phyloP scores from a whole-genome alignment of 2,329 filamentous ascomycete genomes.

The Penicillium sp. region DNA sequence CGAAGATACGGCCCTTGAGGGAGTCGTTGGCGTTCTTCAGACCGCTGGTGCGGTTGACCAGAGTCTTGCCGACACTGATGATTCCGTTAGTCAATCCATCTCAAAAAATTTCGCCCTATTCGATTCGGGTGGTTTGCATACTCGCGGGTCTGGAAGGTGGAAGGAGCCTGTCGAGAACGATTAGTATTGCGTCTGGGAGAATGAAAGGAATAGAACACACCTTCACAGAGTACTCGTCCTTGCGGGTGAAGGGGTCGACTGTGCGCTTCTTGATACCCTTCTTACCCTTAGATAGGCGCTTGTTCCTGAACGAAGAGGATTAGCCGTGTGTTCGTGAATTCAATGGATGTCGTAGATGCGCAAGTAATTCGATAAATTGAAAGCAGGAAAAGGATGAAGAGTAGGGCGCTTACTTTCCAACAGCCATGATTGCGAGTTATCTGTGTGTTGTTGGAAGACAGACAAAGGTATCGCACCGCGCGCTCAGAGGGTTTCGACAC shows the following conservation, averaged over 20 bases:
- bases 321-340: constrained; percentile 18
- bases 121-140: constrained; percentile 55
- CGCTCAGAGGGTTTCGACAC: constrained; percentile 41
- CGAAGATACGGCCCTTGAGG: constrained; percentile 97
- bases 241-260: constrained; percentile 93
- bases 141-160: constrained; percentile 95
- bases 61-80: constrained; percentile 94
- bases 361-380: constrained; percentile 9
- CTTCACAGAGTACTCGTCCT: constrained; percentile 99
- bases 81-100: constrained; percentile 20
- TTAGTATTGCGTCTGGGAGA: constrained; percentile 19
- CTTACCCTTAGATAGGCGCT: constrained; percentile 99
- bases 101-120: not conserved
- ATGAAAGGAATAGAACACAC: constrained; percentile 47
- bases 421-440: constrained; percentile 72
- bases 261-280: constrained; percentile 99
- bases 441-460: constrained; percentile 43
- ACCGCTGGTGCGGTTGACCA: constrained; percentile 99
- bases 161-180: constrained; percentile 66
- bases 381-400: constrained; percentile 8
- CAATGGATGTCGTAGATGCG: constrained; percentile 1
- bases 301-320: constrained; percentile 67
- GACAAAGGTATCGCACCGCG: constrained; percentile 44
- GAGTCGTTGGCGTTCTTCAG: constrained; percentile 99
- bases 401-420: constrained; percentile 64